A percentile compares a stretch with the other conserved stretches of the same genome.
Conservation (phyloP, 2,329 filamentous ascomycete species). For the Dactylellina haptotyla region DNA sequence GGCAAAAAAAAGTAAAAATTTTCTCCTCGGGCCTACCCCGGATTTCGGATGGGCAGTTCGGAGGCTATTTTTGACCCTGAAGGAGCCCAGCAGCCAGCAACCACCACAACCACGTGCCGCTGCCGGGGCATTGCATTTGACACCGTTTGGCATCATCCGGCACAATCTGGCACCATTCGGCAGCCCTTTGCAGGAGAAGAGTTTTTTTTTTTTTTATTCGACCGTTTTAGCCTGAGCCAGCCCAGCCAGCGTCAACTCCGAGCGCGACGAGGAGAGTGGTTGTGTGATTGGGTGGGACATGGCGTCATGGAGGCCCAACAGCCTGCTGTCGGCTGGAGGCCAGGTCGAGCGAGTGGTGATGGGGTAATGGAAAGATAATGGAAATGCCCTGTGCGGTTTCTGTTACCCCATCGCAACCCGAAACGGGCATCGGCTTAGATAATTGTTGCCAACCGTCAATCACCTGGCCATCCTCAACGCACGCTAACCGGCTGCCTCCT, state of each 20-base stretch:
- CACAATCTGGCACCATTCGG: no score
- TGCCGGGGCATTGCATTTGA: no score
- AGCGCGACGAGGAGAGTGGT: no score
- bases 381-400: conserved; percentile 36
- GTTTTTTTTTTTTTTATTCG: no score
- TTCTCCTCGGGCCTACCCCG: conserved; percentile 30
- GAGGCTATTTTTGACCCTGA: conserved; percentile 17
- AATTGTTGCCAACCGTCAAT: conserved; percentile 31
- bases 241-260: no score
- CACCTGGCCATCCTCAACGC: conserved; percentile 1
- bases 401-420: conserved; percentile 52
- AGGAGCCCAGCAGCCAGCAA: no score
- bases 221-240: not conserved
- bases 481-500: not conserved
- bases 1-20: no score
- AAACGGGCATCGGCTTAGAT: conserved; percentile 46
- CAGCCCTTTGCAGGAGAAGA: no score
- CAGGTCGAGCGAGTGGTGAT: not conserved
- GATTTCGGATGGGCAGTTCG: conserved; percentile 41
- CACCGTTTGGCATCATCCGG: no score
- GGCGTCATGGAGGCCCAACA: not conserved
- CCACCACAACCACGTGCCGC: no score
- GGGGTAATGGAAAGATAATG: not conserved
- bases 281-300: not conserved
- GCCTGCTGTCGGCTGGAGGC: conserved; percentile 23